Evolutionary conservation across 495 filamentous ascomycete species (phyloP), one percentile per base, ranked within the genome.

Genomic region (Aspergillus egyptiacus): DNA sequence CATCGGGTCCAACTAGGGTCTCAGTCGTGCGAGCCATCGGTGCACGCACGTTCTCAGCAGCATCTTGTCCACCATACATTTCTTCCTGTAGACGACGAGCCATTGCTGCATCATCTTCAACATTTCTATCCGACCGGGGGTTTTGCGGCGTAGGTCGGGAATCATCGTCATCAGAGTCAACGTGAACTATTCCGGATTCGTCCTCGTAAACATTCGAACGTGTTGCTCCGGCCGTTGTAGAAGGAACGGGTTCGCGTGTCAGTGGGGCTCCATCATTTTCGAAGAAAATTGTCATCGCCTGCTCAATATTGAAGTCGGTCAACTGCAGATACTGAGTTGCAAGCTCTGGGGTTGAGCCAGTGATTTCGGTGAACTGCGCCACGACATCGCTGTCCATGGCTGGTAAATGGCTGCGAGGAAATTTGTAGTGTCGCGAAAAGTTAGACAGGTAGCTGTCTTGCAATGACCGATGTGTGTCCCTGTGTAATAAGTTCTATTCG

Each of bases 71-170:
- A 45, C 75, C 69, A 60, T 96, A 97, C 59, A 95, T 73, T 67
- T 98, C 89, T 58, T 97, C 87, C 58, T 97, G 94, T 35, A 98
- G 62, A 33, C 87, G 80, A 56, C 87, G 79, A 6, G 93, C 93
- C 80, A 97, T 87, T 9, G 88, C 93, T 34, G 90, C 93, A 68
- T 98, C 93, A 57, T 94, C 88, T 54, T 96, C 93, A 38, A 81
- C 72, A 14, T 63, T 56, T 27, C 28, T 51, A 20, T 54, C 40
- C 32, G n/a, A 54, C 2, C 27, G 48, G 14, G 44, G 60, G 18
- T 39, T 28, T 17, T 37, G 45, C 18, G 59, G 61, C 14, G 59
- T 38, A 25, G 62, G 61, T 47, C 56, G 44, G 8, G 56, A 22
- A 33, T 62, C 64, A 30, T 62, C 51, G n/a, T 74, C 71, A 46